phyloP scores from a whole-genome alignment of 2,329 filamentous ascomycete species.

The Hypoxylon sp. region DNA sequence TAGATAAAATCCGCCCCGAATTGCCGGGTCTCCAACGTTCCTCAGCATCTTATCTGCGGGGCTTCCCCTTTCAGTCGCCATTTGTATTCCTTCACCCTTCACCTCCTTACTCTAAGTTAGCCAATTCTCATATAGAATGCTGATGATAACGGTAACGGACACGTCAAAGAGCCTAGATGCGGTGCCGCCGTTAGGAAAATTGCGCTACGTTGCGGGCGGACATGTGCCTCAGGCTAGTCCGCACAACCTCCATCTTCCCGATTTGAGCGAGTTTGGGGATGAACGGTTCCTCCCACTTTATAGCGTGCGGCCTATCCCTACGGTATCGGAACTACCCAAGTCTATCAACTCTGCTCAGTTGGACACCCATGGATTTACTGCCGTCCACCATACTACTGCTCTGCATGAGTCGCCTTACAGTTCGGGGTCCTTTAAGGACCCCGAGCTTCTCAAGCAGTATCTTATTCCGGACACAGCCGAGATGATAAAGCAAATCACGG shows the following conservation, averaged over 20 bases:
- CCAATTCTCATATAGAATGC: background rate
- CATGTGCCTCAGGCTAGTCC: conserved; percentile 19
- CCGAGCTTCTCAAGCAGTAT: conserved; percentile 17
- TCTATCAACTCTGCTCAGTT: conserved; percentile 5
- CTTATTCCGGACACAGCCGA: conserved; percentile 7
- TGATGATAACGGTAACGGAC: conserved; percentile 3
- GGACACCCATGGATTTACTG: conserved; percentile 20
- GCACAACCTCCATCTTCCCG: conserved; percentile 24
- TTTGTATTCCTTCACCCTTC: background rate
- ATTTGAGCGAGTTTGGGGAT: conserved; percentile 19
- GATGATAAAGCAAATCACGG: conserved; percentile 24
- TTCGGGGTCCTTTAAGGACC: conserved; percentile 17
- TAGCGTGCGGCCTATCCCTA: conserved; percentile 13
- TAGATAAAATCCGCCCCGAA: no score
- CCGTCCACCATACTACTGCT: conserved; percentile 8
- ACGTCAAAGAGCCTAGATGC: background rate
- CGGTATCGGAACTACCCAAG: conserved; percentile 9
- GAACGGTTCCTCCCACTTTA: conserved; percentile 24
- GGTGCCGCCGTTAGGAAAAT: conserved; percentile 10
- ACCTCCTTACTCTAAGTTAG: background rate
- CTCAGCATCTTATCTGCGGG: conserved; percentile 10
- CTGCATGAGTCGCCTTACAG: conserved; percentile 8
- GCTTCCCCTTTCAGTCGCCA: background rate
- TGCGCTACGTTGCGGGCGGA: conserved; percentile 14
- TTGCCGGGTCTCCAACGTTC: no score